phyloP scores from a whole-genome alignment of 352 stramenopile genomes.

The Phytopythium vexans region DNA sequence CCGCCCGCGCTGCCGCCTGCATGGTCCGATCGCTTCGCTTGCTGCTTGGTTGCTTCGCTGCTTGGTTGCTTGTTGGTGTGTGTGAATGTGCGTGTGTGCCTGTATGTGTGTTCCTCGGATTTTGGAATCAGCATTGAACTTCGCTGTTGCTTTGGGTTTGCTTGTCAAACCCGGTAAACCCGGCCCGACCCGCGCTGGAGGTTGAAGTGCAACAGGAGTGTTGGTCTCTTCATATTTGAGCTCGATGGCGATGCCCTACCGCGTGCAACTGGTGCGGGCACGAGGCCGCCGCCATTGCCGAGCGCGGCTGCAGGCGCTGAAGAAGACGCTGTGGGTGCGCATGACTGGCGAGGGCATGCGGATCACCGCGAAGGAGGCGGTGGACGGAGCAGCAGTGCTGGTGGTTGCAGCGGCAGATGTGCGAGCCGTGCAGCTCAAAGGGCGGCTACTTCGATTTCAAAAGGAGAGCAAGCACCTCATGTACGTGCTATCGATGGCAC shows the following conservation, averaged over 20 bases:
- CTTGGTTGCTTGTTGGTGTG: slow-evolving; percentile 7
- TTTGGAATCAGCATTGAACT: no score
- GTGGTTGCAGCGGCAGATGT: slow-evolving; percentile 15
- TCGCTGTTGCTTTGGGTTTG: background rate
- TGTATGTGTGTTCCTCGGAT: no score
- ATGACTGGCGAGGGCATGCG: slow-evolving; percentile 16
- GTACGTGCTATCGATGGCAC: slow-evolving; percentile 12
- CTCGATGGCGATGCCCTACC: slow-evolving; percentile 13
- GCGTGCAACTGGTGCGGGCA: slow-evolving; percentile 31
- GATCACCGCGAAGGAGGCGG: slow-evolving; percentile 6
- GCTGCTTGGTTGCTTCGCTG: slow-evolving; percentile 7
- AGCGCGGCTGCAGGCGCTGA: slow-evolving; percentile 27
- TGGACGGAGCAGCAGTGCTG: slow-evolving; percentile 6
- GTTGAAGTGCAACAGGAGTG: background rate
- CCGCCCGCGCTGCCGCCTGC: slow-evolving; percentile 7
- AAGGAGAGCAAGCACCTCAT: slow-evolving; percentile 18
- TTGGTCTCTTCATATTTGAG: background rate
- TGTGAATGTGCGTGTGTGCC: no score
- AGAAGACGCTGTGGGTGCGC: slow-evolving; percentile 19
- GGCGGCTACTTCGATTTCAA: slow-evolving; percentile 23
- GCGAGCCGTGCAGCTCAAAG: slow-evolving; percentile 28
- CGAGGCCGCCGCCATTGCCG: slow-evolving; percentile 1
- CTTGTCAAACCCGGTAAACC: background rate
- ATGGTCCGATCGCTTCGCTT: slow-evolving; percentile 11
- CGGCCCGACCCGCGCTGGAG: no score